These are phyloP conservation scores for Podaxis pistillaris DNA, from an alignment of 768 basidiomycete genomes.

Conservation along the genomic window DNA sequence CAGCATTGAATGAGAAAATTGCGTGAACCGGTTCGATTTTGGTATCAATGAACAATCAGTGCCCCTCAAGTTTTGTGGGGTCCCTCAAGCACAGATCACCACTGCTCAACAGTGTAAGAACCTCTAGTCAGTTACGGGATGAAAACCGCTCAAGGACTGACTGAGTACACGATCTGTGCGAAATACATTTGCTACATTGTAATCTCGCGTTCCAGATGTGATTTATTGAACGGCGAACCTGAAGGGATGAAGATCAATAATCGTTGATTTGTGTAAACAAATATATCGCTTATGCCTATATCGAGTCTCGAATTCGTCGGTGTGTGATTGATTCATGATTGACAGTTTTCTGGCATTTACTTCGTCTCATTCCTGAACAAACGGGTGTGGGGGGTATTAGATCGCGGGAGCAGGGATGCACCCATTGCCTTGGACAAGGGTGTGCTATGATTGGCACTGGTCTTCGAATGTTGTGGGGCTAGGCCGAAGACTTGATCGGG, in stretches of 20 bases:
- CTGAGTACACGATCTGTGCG: not conserved
- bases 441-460: not conserved
- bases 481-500: not conserved
- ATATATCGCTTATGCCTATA: constrained; percentile 3
- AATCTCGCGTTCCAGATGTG: not conserved
- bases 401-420: not conserved
- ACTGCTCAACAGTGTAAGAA: not conserved
- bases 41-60: not conserved
- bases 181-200: not conserved
- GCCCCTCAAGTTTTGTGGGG: not conserved
- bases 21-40: constrained; percentile 11
- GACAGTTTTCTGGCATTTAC: constrained; percentile 2
- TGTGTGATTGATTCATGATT: constrained; percentile 3
- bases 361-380: not conserved
- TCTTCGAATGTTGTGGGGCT: not conserved
- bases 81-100: not conserved
- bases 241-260: not conserved
- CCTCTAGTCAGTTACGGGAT: not conserved
- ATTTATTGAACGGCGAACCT: not conserved
- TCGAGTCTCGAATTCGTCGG: constrained; percentile 4
- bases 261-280: not conserved
- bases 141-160: not conserved
- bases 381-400: constrained; percentile 5
- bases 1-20: constrained; percentile 13
- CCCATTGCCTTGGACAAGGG: not conserved